These are phyloP conservation scores for Trichoderma sp. DNA, from an alignment of 2,329 filamentous ascomycete genomes.

Conservation along the genomic window DNA sequence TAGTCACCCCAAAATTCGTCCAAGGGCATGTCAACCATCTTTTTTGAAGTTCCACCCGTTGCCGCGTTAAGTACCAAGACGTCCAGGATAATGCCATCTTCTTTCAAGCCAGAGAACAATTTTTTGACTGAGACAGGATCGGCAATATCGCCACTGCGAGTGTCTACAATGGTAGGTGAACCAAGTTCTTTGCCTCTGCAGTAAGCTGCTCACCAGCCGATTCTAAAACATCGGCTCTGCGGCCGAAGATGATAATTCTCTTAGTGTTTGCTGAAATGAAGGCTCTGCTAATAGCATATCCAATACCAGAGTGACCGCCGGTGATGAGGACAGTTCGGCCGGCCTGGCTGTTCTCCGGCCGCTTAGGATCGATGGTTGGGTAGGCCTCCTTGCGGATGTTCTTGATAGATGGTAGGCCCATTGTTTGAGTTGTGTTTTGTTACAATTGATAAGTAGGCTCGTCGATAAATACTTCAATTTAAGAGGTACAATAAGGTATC, in stretches of 20 bases:
- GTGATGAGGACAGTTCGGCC: not conserved
- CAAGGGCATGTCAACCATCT: not conserved
- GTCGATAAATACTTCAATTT: not conserved
- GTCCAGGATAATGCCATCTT: not conserved
- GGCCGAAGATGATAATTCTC: not conserved
- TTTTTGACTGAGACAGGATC: not conserved
- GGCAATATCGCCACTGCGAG: not conserved
- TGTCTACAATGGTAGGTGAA: not conserved
- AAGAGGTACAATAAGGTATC: rapidly evolving
- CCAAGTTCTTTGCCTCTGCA: not conserved
- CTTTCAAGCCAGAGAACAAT: not conserved
- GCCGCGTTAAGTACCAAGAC: not conserved
- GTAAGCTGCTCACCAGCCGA: not conserved
- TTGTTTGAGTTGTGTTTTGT: not conserved
- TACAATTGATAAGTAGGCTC: rapidly evolving
- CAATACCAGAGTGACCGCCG: not conserved
- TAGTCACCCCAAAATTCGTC: not conserved
- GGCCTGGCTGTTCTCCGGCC: not conserved
- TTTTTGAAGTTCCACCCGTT: not conserved
- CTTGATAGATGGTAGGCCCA: not conserved
- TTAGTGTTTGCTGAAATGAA: not conserved
- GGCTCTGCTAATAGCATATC: not conserved
- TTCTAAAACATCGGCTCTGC: not conserved
- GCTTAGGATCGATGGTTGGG: not conserved
- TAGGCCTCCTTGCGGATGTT: not conserved